Conservation (phyloP, 345 rosid species). For the Populus simonii region DNA sequence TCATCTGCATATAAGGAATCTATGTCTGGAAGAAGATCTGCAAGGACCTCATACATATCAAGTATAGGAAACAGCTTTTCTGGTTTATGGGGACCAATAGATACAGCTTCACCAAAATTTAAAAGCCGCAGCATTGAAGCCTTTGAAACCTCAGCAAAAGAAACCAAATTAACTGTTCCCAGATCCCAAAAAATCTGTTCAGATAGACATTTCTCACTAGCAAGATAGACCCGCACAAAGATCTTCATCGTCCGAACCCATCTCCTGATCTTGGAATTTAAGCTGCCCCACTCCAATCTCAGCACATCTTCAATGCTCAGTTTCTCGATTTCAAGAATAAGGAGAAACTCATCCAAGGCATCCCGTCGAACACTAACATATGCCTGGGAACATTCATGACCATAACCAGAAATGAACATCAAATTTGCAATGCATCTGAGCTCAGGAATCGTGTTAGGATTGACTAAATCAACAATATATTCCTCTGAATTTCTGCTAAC, state of each 20-base stretch:
- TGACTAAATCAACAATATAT: constrained; percentile 57
- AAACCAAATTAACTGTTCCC: constrained; percentile 34
- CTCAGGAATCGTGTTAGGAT: constrained; percentile 57
- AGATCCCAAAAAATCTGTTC: constrained; percentile 62
- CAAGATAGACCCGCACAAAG: constrained; percentile 64
- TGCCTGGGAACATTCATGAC: constrained; percentile 71
- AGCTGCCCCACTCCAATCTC: constrained; percentile 68
- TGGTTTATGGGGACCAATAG: constrained; percentile 69
- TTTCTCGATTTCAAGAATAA: constrained; percentile 71
- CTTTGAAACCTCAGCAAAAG: constrained; percentile 76
- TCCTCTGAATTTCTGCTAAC: constrained; percentile 57
- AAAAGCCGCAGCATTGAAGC: constrained; percentile 69
- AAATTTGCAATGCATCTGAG: constrained; percentile 65
- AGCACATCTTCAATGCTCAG: constrained; percentile 81
- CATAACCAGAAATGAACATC: constrained; percentile 65
- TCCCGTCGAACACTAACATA: constrained; percentile 60
- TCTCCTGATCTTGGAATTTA: constrained; percentile 78
- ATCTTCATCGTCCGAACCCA: constrained; percentile 73
- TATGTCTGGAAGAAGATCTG: constrained; percentile 62
- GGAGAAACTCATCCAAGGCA: constrained; percentile 74
- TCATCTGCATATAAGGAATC: constrained; percentile 49
- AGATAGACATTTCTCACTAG: constrained; percentile 64
- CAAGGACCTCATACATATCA: constrained; percentile 77
- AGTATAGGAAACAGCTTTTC: constrained; percentile 70
- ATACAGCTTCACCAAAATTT: constrained; percentile 80